These are phyloP conservation scores for Friedmanniomyces simplex DNA, from an alignment of 495 filamentous ascomycete species.

Conservation along the genomic window DNA sequence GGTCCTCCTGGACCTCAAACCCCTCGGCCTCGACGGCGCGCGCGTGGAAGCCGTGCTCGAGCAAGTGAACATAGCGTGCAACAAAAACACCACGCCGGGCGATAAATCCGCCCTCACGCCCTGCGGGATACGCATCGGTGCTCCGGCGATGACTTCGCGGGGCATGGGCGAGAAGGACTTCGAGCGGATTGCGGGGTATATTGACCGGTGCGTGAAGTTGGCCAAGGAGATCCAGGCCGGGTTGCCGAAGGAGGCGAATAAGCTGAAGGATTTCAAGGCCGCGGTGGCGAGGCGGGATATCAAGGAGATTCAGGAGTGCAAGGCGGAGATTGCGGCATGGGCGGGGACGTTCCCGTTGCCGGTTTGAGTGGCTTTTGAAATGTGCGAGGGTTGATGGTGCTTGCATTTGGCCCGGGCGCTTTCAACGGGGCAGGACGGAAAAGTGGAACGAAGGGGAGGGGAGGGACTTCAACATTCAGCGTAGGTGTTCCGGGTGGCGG, in stretches of 20 bases:
- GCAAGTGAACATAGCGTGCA: slow-evolving; percentile 86
- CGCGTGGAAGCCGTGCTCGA: slow-evolving; percentile 92
- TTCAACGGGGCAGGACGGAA: neutral
- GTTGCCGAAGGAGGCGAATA: slow-evolving; percentile 94
- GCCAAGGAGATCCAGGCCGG: slow-evolving; percentile 63
- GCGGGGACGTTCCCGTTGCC: slow-evolving; percentile 87
- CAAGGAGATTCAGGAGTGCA: slow-evolving; percentile 65
- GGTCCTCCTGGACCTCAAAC: slow-evolving; percentile 89
- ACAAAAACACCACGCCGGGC: slow-evolving; percentile 98
- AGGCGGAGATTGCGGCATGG: slow-evolving; percentile 84
- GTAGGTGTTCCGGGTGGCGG: slow-evolving; percentile 6
- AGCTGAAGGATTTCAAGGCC: slow-evolving; percentile 97
- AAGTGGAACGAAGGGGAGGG: neutral
- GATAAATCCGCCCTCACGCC: slow-evolving; percentile 89
- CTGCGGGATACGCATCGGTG: slow-evolving; percentile 82
- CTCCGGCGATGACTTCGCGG: slow-evolving; percentile 90
- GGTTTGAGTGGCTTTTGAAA: slow-evolving; percentile 34
- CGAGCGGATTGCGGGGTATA: slow-evolving; percentile 78
- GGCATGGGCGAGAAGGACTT: slow-evolving; percentile 92
- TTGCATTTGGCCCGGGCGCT: neutral
- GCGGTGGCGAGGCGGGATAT: slow-evolving; percentile 56
- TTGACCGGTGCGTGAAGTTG: slow-evolving; percentile 58
- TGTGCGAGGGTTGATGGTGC: neutral
- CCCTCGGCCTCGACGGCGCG: slow-evolving; percentile 77
- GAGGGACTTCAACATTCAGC: neutral